phyloP scores from a whole-genome alignment of 2,329 filamentous ascomycete genomes.

The Venturia pyrina region DNA sequence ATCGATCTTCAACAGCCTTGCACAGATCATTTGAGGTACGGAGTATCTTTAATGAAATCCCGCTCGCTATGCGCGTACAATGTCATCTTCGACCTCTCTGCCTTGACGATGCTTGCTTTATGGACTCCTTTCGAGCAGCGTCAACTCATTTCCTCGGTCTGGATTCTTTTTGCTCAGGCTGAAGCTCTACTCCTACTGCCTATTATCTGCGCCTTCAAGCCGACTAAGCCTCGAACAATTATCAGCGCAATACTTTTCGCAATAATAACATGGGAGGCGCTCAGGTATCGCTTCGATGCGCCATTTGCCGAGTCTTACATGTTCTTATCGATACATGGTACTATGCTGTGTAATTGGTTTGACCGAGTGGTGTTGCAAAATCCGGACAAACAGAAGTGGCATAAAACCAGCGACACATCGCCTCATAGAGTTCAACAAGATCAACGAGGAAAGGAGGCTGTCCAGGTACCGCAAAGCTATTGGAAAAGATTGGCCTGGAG shows the following conservation, averaged over 20 bases:
- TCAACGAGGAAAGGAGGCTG: not conserved
- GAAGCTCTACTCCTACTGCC: not conserved
- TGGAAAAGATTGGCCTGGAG: not conserved
- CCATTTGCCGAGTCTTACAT: not conserved
- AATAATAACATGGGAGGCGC: not conserved
- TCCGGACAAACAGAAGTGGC: not conserved
- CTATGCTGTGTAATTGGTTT: not conserved
- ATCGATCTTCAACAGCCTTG: not conserved
- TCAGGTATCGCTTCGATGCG: not conserved
- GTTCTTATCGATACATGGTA: not conserved
- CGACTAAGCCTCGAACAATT: not conserved
- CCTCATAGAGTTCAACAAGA: not conserved
- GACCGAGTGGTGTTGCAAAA: not conserved
- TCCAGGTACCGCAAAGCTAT: not conserved
- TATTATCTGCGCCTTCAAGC: not conserved
- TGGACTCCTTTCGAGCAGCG: not conserved
- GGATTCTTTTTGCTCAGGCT: not conserved
- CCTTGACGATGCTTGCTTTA: not conserved
- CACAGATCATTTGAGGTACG: too few species aligned
- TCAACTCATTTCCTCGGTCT: not conserved
- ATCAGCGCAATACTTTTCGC: not conserved
- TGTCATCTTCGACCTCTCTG: not conserved
- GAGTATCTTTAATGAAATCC: too few species aligned
- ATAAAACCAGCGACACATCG: not conserved
- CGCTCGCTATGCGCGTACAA: too few species aligned